Base-by-base conservation (phyloP, 345 rosid species). In the Eutrema japonicum region DNA sequence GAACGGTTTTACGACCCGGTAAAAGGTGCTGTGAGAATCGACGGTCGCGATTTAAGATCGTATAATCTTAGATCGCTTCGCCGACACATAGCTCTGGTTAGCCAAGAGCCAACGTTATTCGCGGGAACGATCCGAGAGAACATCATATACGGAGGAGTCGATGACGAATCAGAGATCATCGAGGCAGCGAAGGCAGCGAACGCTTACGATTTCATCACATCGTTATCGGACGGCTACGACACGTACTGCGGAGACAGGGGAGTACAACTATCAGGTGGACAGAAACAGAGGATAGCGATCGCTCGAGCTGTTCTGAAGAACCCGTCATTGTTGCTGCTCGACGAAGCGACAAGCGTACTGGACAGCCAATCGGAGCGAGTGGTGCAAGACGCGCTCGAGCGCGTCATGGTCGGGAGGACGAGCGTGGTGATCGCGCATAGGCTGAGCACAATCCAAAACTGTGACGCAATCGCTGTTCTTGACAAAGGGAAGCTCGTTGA, bases 341-440 rank as follows among this genome's bases (percentile, higher is more conserved):
- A 90, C 18, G 94, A 90, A 75, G 96, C 94, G 0, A 90, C 94
- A 0, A 90, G 90, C 32, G 94, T 92, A 2, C 82, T 90, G 3
- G 94, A 90, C 12, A 80, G 89, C 32, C 85, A 78, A n/a, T 87
- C 92, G 0, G 89, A 88, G 80, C 84, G 84, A n/a, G 80, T 81
- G 0, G 95, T 88, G 22, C 91, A 88, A 40, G 85, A 76, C 2
- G 92, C 95, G 0, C 76, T 87, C 2, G 92, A 91, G 72, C 84
- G 79, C 0, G 74, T 88, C 36, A 88, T 88, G 94, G 82, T 83
- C 0, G 91, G 89, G 63, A 79, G 94, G 74, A 88, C 94, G 0
- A 87, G 89, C 27, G 78, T 88, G 14, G 92, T 88, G 54, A 87
- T 88, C 42, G 97, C 97, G 0, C 95, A 91, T 11, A 75, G 95